phyloP scores from a whole-genome alignment of 2,329 filamentous ascomycete genomes.

The Fonsecaea erecta region DNA sequence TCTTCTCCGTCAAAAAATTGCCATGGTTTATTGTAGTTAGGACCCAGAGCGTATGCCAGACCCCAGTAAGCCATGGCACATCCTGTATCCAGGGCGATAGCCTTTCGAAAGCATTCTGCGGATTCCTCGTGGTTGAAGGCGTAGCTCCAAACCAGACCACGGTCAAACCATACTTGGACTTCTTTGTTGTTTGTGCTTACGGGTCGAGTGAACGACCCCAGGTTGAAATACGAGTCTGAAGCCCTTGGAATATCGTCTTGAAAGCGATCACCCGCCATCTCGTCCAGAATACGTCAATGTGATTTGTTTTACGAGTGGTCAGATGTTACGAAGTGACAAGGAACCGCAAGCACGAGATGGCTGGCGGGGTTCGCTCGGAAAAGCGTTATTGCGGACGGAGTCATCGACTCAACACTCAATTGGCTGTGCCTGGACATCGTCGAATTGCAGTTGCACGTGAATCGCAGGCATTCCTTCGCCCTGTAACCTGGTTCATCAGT shows the following conservation, averaged over 20 bases:
- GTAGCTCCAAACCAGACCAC: conserved; percentile 47
- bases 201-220: conserved; percentile 45
- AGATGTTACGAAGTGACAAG: background rate
- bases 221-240: conserved; percentile 42
- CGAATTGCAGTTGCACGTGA: background rate
- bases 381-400: background rate
- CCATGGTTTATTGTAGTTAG: conserved; percentile 83
- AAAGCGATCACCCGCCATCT: background rate
- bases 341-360: background rate
- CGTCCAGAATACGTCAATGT: background rate
- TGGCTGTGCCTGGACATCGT: no score
- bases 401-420: background rate
- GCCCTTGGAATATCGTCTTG: background rate
- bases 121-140: conserved; percentile 50
- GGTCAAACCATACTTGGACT: conserved; percentile 47
- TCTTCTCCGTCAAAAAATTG: conserved; percentile 69
- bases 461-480: background rate
- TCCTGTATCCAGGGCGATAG: conserved; percentile 42
- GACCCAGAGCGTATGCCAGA: conserved; percentile 68
- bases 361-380: background rate
- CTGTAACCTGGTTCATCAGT: background rate
- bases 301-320: background rate
- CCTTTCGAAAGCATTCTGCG: conserved; percentile 45
- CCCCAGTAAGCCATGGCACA: conserved; percentile 51
- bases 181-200: conserved; percentile 40